phyloP scores from a whole-genome alignment of 192 early-diverging fungal species.

The Backusella circina region DNA sequence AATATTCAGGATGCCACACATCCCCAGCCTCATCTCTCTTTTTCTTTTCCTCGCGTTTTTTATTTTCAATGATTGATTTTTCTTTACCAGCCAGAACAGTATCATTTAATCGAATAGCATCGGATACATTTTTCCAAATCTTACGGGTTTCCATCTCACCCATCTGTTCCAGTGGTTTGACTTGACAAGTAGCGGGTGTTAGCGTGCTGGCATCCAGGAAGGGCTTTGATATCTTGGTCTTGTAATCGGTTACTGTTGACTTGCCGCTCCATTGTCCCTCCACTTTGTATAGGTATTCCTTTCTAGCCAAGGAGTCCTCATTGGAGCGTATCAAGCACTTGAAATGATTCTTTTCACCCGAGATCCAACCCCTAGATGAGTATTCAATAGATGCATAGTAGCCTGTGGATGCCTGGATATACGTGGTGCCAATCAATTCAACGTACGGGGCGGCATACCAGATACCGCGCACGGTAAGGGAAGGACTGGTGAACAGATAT shows the following conservation, averaged over 20 bases:
- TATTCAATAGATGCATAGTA: conserved; percentile 54
- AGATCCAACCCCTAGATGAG: conserved; percentile 65
- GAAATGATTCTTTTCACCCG: conserved; percentile 73
- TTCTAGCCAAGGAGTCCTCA: conserved; percentile 1
- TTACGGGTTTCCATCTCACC: conserved; percentile 57
- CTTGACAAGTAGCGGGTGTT: conserved; percentile 44
- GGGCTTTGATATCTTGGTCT: conserved; percentile 40
- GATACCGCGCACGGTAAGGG: conserved; percentile 68
- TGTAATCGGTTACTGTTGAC: conserved; percentile 49
- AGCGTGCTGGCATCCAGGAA: conserved; percentile 55
- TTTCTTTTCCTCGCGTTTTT: conserved; percentile 54
- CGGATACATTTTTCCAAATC: conserved; percentile 62
- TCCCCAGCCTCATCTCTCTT: conserved; percentile 47
- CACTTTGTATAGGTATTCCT: conserved; percentile 21
- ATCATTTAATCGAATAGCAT: conserved; percentile 59
- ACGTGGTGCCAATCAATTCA: conserved; percentile 46
- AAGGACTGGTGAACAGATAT: conserved; percentile 66
- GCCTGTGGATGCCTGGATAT: conserved; percentile 55
- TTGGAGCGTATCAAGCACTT: conserved; percentile 41
- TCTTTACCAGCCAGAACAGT: conserved; percentile 56
- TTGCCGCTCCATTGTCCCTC: conserved; percentile 62
- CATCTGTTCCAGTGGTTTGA: conserved; percentile 54
- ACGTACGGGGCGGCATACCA: conserved; percentile 36
- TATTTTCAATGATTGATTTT: conserved; percentile 62
- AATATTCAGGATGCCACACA: conserved; percentile 14